A percentile compares a stretch with the other conserved stretches of the same genome.
phyloP scores from a whole-genome alignment of 2,329 filamentous ascomycete genomes.

The Ambrosiella xylebori region DNA sequence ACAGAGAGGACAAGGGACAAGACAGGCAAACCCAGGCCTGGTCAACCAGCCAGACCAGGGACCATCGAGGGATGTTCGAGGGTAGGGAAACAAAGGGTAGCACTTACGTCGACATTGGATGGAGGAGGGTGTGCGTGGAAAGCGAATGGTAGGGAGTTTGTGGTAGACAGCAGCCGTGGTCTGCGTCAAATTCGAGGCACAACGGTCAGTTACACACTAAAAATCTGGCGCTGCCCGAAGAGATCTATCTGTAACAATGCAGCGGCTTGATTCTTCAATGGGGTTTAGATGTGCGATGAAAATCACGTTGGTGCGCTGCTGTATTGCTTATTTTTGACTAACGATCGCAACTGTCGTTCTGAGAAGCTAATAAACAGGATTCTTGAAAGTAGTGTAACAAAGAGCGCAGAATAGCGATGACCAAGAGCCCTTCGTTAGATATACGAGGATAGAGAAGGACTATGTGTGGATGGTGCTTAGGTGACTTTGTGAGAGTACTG shows the following conservation, averaged over 20 bases:
- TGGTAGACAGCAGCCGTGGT: not conserved
- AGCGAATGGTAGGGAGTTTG: not conserved
- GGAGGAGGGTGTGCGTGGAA: not conserved
- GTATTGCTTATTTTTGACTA: not conserved
- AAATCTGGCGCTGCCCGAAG: not conserved
- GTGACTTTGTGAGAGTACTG: too few species aligned
- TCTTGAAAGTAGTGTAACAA: not conserved
- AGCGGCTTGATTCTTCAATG: not conserved
- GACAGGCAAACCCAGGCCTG: not conserved
- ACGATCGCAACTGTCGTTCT: not conserved
- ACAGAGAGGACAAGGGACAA: not conserved
- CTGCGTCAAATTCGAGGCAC: not conserved
- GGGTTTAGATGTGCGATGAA: not conserved
- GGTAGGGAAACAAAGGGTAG: not conserved
- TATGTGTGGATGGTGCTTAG: too few species aligned
- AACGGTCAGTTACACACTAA: not conserved
- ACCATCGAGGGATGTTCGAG: not conserved
- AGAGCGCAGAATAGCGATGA: too few species aligned
- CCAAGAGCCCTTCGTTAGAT: too few species aligned
- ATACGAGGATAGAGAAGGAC: too few species aligned
- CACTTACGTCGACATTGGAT: constrained; percentile 2
- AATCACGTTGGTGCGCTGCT: not conserved
- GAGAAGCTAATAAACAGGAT: not conserved
- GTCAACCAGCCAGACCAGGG: not conserved
- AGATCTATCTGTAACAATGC: not conserved